phyloP scores from a whole-genome alignment of 2,329 filamentous ascomycete species.

The Aspergillus floridensis region DNA sequence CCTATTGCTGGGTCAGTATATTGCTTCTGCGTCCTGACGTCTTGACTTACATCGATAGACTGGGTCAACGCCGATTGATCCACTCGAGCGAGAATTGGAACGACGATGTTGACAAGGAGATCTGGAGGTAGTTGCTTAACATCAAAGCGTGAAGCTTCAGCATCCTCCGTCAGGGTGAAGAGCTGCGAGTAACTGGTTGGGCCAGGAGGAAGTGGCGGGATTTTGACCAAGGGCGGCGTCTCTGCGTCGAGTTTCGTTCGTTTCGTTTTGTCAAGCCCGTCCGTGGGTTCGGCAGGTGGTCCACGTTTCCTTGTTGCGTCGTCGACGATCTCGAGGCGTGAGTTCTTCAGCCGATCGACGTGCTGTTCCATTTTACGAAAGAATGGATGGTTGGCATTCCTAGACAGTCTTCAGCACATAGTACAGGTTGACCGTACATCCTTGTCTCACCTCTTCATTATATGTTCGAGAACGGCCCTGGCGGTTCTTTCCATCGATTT shows the following conservation, averaged over 20 bases:
- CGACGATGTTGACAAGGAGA: slow-evolving; percentile 75
- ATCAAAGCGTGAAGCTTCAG: slow-evolving; percentile 74
- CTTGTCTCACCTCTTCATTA: slow-evolving; percentile 68
- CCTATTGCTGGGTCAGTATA: slow-evolving; percentile 28
- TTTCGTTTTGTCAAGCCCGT: slow-evolving; percentile 74
- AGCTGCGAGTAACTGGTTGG: slow-evolving; percentile 77
- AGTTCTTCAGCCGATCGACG: slow-evolving; percentile 76
- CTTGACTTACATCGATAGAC: slow-evolving; percentile 63
- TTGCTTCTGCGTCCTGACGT: background rate
- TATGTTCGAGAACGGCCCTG: slow-evolving; percentile 75
- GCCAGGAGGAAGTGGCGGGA: slow-evolving; percentile 71
- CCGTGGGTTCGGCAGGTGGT: slow-evolving; percentile 66
- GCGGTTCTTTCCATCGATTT: slow-evolving; percentile 95
- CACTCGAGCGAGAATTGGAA: slow-evolving; percentile 71
- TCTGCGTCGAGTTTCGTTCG: slow-evolving; percentile 67
- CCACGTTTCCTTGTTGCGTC: slow-evolving; percentile 74
- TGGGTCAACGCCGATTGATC: slow-evolving; percentile 67
- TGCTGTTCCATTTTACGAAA: slow-evolving; percentile 80
- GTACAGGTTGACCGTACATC: background rate
- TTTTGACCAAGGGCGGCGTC: slow-evolving; percentile 49
- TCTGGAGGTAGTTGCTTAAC: slow-evolving; percentile 74
- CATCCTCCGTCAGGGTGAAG: slow-evolving; percentile 78
- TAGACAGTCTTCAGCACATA: slow-evolving; percentile 37
- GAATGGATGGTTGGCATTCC: slow-evolving; percentile 76
- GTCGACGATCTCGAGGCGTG: slow-evolving; percentile 74